These are phyloP conservation scores for Carex parvula DNA, from an alignment of 176 grass and related monocot species.

Conservation along the genomic window DNA sequence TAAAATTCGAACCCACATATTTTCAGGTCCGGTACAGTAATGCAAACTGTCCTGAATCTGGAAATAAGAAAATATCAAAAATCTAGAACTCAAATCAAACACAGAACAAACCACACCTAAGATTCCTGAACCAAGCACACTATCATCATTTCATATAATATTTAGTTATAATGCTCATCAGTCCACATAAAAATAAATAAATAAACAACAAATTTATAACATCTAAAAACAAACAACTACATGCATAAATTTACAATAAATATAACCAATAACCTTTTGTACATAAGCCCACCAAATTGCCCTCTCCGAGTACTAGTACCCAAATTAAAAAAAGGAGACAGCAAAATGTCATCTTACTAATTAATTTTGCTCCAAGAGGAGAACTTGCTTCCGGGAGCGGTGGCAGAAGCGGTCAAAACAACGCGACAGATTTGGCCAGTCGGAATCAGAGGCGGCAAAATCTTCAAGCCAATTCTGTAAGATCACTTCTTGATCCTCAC, in stretches of 20 bases:
- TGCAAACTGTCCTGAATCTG: neutral
- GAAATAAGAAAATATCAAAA: neutral
- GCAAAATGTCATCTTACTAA: neutral
- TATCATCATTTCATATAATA: neutral
- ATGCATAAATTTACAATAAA: neutral
- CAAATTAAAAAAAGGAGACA: neutral
- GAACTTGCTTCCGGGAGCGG: conserved; percentile 29
- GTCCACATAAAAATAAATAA: neutral
- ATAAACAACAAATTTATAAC: neutral
- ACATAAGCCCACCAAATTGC: neutral
- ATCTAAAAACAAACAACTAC: neutral
- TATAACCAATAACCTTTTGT: neutral
- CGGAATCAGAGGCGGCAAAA: conserved; percentile 36
- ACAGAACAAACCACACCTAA: neutral
- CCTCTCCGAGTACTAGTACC: neutral
- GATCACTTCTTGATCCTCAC: conserved; percentile 40
- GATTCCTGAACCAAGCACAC: neutral
- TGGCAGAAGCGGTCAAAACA: conserved; percentile 35
- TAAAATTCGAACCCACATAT: neutral
- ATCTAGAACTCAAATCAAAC: neutral
- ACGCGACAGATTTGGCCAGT: conserved; percentile 36
- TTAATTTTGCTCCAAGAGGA: conserved; percentile 19
- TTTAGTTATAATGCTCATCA: neutral
- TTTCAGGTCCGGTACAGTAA: neutral
- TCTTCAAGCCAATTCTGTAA: conserved; percentile 39